Percentiles rank a stretch among this genome's conserved stretches.
phyloP scores from a whole-genome alignment of 1,284 basidiomycete species.

The Ustilago esculenta region DNA sequence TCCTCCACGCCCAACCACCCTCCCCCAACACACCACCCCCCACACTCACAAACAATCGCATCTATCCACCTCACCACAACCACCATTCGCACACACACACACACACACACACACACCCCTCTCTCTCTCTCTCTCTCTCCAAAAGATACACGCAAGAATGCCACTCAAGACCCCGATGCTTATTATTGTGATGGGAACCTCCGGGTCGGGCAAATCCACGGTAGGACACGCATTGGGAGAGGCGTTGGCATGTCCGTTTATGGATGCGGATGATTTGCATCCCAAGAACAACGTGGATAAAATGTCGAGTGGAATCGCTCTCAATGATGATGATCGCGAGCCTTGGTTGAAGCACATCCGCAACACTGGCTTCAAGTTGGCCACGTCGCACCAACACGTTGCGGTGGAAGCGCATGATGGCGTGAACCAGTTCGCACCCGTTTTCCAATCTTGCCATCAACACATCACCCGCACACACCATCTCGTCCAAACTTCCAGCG shows the following conservation, averaged over 20 bases:
- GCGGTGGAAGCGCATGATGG: too few relatives aligned
- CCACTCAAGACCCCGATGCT: conserved; percentile 19
- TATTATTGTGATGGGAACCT: conserved; percentile 54
- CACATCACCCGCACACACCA: too few relatives aligned
- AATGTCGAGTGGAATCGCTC: conserved; percentile 82
- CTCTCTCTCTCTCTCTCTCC: too few relatives aligned
- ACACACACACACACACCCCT: too few relatives aligned
- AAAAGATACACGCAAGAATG: too few relatives aligned
- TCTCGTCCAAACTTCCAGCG: too few relatives aligned
- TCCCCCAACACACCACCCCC: too few relatives aligned
- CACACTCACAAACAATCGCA: too few relatives aligned
- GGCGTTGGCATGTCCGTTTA: conserved; percentile 76
- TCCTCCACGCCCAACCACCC: too few relatives aligned
- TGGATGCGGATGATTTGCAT: conserved; percentile 91
- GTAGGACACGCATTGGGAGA: conserved; percentile 76
- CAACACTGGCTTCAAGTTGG: conserved; percentile 71
- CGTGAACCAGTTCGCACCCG: conserved; percentile 23
- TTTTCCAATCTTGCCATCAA: conserved; percentile 21
- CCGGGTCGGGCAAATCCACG: conserved; percentile 80
- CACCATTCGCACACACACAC: too few relatives aligned
- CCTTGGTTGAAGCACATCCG: conserved; percentile 86
- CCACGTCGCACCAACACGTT: conserved; percentile 4
- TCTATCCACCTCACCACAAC: too few relatives aligned
- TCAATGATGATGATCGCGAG: conserved; percentile 80
- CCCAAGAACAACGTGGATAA: conserved; percentile 83